Evolutionary conservation across 73 alveolate genomes (phyloP), one percentile per base, ranked within the genome.

Genomic region (Paramecium primaurelia): DNA sequence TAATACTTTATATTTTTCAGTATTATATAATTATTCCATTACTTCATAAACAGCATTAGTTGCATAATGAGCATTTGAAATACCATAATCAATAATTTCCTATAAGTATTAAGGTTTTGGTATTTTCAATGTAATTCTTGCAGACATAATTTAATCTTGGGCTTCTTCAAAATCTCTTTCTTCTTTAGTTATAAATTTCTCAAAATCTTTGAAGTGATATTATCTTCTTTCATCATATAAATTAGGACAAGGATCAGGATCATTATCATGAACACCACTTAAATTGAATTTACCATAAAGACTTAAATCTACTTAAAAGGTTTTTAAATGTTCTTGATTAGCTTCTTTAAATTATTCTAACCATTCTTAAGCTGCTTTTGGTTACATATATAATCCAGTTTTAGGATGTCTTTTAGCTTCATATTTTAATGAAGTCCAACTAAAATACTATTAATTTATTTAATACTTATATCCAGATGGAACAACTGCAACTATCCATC

Each of bases 161-260:
- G 88, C 93, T 32, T 86, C 93, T 58, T 92, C 73, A 58, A 59
- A 69, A 59, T 94, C 95, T 37, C 71, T 68, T 86, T 96, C 98
- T 71, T 75, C 77, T 34, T 94, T 96, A 16, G 84, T 88, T 18
- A 93, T 80, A 54, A 86, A 84, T 44, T 95, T 92, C 77, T 96
- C 93, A 96, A 94, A 95, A n/a, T 89, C 95, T 68, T 96, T 97
- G 71, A 92, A 68, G 94, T 96, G 93, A 59, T 71, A 75, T 60
- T 92, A 40, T 77, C 97, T 93, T 45, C 94, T 73, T 12, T 71
- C 77, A 71, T 96, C 96, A 88, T 95, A 96, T 22, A 92, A 86
- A 77, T 95, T 93, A 28, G 97, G 97, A 71, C 92, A 75, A 8
- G 97, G 97, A 54, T 95, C 98, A 25, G 96, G 95, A n/a, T 96